Base-by-base conservation (phyloP, 192 early-diverging fungal genomes). In the Linnemannia zychae region DNA sequence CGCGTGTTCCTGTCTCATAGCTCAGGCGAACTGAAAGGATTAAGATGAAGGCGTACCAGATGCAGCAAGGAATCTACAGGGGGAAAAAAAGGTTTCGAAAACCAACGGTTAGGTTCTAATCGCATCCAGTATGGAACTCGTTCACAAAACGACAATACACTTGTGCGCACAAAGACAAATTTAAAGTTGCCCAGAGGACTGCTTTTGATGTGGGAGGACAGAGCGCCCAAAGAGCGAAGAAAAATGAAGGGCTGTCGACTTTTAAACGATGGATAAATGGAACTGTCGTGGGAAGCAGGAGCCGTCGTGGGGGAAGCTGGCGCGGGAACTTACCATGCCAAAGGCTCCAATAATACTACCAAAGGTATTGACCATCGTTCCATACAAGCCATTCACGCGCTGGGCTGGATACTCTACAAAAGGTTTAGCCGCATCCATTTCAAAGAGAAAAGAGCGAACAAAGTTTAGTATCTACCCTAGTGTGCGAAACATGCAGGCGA, bases 311-410 rank as follows among this genome's bases (percentile, higher is more conserved):
- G n/a, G 3, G 67, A 22, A 40, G 16, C 22, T 24, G 16, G 50
- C 46, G 47, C 1, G 1, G 16, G 4, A 6, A 31, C 75, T 69
- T 78, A 84, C 81, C 82, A 79, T 84, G 28, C 82, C 82, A 50
- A 79, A 24, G 31, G 82, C 46, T 24, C 82, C 82, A 22, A 71
- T 63, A 22, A 63, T 33, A 5, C 52, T 50, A 48, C 82, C 82
- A 70, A 84, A 72, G 22, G 77, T 49, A 28, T 84, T 84, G 53
- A 84, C 69, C 82, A 84, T 84, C 2, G 82, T 65, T 0, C 82
- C 82, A 15, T 84, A 84, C 15, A 84, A 65, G 33, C 82, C 82
- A 67, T 72, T 68, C 57, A 84, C 73, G 13, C 82, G 72, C 38
- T 84, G 76, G 1, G 82, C 77, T 2, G 82, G 82, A 69, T 48